Percentiles rank a stretch among this genome's conserved stretches.
phyloP scores from a whole-genome alignment of 805 yeast genomes.

The Candida adriatica region DNA sequence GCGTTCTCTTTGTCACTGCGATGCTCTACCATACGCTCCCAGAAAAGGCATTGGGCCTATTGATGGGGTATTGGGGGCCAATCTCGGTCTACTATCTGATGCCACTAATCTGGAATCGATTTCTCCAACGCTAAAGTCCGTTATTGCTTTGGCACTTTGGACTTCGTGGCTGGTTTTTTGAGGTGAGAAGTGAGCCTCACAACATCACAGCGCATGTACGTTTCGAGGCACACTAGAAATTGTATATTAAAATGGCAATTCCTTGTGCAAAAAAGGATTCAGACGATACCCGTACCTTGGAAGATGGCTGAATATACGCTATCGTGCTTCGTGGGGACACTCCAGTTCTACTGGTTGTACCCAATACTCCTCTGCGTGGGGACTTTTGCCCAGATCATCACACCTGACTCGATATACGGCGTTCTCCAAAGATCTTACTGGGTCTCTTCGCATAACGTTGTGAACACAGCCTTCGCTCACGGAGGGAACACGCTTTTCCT shows the following conservation, averaged over 20 bases:
- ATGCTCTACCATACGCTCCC: slow-evolving; percentile 11
- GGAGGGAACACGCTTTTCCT: slow-evolving; percentile 8
- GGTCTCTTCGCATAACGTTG: slow-evolving; percentile 10
- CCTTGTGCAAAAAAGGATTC: too few species aligned
- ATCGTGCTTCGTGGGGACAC: background rate
- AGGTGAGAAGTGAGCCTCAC: too few species aligned
- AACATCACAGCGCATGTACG: too few species aligned
- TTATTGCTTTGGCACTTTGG: too few species aligned
- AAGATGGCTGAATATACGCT: too few species aligned
- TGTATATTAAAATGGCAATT: too few species aligned
- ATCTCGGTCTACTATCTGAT: slow-evolving; percentile 1
- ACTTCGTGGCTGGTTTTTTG: too few species aligned
- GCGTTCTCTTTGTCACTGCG: slow-evolving; percentile 9
- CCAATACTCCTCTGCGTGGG: slow-evolving; percentile 6
- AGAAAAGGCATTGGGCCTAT: slow-evolving; percentile 9
- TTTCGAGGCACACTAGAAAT: too few species aligned
- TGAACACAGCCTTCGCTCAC: slow-evolving; percentile 11
- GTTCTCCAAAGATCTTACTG: slow-evolving; percentile 4
- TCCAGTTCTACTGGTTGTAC: slow-evolving; percentile 6
- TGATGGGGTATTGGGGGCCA: slow-evolving; percentile 6
- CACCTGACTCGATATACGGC: background rate
- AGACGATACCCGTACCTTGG: too few species aligned
- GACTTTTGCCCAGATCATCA: background rate
- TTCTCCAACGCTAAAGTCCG: too few species aligned
- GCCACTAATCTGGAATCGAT: too few species aligned